phyloP scores from a whole-genome alignment of 768 basidiomycete genomes.

The Xerocomellus amylosporus region DNA sequence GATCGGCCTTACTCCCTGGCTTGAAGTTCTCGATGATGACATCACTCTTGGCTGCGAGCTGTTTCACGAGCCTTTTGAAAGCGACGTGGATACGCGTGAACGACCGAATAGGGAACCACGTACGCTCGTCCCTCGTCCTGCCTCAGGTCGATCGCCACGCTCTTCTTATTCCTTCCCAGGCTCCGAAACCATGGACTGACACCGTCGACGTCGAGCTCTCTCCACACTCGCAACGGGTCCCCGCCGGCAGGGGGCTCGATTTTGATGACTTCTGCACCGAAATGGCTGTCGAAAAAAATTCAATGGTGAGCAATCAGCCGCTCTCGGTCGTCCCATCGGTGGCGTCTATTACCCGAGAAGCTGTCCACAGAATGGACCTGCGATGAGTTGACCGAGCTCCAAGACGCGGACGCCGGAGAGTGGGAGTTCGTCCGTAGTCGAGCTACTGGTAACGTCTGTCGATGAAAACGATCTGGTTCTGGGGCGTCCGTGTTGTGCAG shows the following conservation, averaged over 20 bases:
- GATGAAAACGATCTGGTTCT: conserved; percentile 12
- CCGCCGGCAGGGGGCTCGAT: conserved; percentile 62
- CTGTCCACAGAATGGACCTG: conserved; percentile 72
- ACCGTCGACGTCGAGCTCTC: conserved; percentile 68
- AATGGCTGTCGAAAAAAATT: conserved; percentile 45
- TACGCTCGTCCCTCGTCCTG: conserved; percentile 54
- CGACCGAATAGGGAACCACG: conserved; percentile 8
- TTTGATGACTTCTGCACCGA: conserved; percentile 72
- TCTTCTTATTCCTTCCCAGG: conserved; percentile 71
- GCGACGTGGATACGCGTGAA: not conserved
- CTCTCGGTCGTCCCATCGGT: not conserved
- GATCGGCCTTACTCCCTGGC: conserved; percentile 54
- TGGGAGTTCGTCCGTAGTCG: conserved; percentile 41
- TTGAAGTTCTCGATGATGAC: conserved; percentile 73
- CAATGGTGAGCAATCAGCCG: not conserved
- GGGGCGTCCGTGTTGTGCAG: too few species aligned
- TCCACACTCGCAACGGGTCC: conserved; percentile 68
- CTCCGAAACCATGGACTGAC: conserved; percentile 75
- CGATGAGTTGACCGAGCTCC: conserved; percentile 69
- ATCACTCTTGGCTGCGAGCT: conserved; percentile 60
- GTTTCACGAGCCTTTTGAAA: conserved; percentile 51
- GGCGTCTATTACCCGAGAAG: conserved; percentile 52
- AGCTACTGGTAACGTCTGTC: conserved; percentile 6
- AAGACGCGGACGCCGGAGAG: conserved; percentile 62
- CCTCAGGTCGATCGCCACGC: conserved; percentile 63